Base-by-base conservation (phyloP, 208 protist species). In the Trypanosoma congolense region DNA sequence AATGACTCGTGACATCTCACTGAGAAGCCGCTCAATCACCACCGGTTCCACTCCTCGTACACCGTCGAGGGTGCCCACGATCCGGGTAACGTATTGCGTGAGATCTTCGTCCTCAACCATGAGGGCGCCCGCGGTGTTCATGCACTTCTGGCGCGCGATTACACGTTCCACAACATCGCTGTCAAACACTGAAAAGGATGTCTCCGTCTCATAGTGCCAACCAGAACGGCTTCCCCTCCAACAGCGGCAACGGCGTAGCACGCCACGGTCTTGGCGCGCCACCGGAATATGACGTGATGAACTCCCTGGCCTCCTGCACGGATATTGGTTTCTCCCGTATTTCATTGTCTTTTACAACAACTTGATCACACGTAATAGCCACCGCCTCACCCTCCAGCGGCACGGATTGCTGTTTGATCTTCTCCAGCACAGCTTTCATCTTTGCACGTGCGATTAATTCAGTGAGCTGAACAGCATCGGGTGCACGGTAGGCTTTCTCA, bases 301-400 rank as follows among this genome's bases (percentile, higher is more conserved):
- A 95, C 14, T 24, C 33, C 9, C 48, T 33, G 4, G 56, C 62
- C 52, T 95, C 67, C 31, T 74, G 77, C 14, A 35, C 28, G 5
- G 62, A 73, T 14, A 57, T 54, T 2, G 87, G 87, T 55, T 95
- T 95, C 49, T 95, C 83, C 9, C 87, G 87, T 18, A 95, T 78
- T 40, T 95, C 68, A 18, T 68, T 71, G 25, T 80, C 51, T 57
- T 72, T 90, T 47, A 92, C 80, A 16, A 42, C 59, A 0, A 95
- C 87, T 58, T 95, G 87, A 56, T 95, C 87, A 72, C 88, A 92
- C 3, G 84, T 88, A 0, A 94, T 53, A 2, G 71, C 81, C 10
- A 90, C 73, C 22, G 65, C 69, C 35, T 59, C 28, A 31, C 41
- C 43, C 30, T 41, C 10, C 75, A 41, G 4, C 9, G 18, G 14